Conservation (phyloP, 805 yeast species). For the Lipomyces anomalus region DNA sequence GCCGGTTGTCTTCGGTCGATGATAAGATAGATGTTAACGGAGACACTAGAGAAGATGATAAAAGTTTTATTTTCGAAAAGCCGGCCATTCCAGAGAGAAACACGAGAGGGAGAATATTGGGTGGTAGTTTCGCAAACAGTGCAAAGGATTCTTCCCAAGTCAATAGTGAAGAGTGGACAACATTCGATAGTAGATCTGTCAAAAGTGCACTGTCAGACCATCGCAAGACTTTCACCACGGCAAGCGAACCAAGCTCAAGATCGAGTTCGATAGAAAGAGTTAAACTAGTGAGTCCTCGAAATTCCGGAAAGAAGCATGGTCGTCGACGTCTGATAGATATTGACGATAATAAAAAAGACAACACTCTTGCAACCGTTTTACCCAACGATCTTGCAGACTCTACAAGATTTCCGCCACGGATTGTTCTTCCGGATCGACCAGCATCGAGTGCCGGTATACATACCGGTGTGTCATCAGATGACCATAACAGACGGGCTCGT, state of each 20-base stretch:
- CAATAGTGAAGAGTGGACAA: no score
- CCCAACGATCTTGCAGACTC: not conserved
- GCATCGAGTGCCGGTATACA: no score
- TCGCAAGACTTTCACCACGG: not conserved
- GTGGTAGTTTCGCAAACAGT: not conserved
- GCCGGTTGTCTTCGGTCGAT: not conserved
- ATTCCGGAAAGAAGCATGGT: slow-evolving; percentile 1
- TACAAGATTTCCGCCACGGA: not conserved
- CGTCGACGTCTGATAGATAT: slow-evolving; percentile 18
- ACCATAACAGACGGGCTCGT: slow-evolving; percentile 24
- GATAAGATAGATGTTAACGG: not conserved
- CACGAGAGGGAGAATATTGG: not conserved
- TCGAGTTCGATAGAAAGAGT: not conserved
- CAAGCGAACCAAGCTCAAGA: not conserved
- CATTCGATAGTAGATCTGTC: not conserved
- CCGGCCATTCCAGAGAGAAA: not conserved
- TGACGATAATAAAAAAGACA: no score
- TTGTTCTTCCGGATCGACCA: not conserved
- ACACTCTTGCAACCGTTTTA: no score
- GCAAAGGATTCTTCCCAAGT: not conserved
- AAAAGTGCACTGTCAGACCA: not conserved
- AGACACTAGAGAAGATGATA: not conserved
- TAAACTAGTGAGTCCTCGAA: slow-evolving; percentile 7
- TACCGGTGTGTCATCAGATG: not conserved
- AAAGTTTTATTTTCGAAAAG: not conserved